Conservation (phyloP, 1,139 yeast genomes). For the Yamadazyma pseudoaaseri region DNA sequence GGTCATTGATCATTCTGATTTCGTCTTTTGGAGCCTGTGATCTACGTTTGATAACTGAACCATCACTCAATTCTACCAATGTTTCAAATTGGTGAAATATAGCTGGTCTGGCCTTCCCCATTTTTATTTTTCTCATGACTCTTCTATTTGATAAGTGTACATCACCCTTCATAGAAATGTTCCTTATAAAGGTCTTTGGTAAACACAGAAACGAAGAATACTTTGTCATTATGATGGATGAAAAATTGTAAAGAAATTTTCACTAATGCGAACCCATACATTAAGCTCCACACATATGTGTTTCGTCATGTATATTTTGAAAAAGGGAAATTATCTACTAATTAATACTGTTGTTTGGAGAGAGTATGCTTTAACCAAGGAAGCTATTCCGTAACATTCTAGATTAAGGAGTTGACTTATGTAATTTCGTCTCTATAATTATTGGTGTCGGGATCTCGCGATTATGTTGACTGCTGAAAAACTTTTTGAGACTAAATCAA, state of each 20-base stretch:
- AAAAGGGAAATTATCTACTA: no score
- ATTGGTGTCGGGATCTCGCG: no score
- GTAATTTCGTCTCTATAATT: no score
- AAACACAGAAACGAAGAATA: no score
- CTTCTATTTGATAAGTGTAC: conserved; percentile 48
- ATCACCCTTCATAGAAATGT: conserved; percentile 32
- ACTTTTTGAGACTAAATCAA: conserved; percentile 2
- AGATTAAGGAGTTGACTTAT: no score
- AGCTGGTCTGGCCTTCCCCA: conserved; percentile 90
- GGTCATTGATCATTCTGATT: conserved; percentile 82
- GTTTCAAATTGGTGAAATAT: conserved; percentile 89
- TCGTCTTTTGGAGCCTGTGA: conserved; percentile 90
- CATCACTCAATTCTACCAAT: conserved; percentile 85
- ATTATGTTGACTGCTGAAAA: conserved; percentile 6
- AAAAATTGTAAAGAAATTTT: conserved; percentile 6
- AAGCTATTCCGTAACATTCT: no score
- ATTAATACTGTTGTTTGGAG: no score
- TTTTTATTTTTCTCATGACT: conserved; percentile 53
- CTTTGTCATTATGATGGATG: no score
- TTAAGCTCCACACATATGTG: no score
- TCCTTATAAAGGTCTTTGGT: conserved; percentile 20
- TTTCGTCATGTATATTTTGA: no score
- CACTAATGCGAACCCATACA: no score
- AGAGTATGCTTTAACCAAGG: no score
- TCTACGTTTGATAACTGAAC: conserved; percentile 79